A percentile compares a stretch with the other conserved stretches of the same genome.
phyloP scores from a whole-genome alignment of 768 basidiomycete genomes.

The Albatrellus ellisii region DNA sequence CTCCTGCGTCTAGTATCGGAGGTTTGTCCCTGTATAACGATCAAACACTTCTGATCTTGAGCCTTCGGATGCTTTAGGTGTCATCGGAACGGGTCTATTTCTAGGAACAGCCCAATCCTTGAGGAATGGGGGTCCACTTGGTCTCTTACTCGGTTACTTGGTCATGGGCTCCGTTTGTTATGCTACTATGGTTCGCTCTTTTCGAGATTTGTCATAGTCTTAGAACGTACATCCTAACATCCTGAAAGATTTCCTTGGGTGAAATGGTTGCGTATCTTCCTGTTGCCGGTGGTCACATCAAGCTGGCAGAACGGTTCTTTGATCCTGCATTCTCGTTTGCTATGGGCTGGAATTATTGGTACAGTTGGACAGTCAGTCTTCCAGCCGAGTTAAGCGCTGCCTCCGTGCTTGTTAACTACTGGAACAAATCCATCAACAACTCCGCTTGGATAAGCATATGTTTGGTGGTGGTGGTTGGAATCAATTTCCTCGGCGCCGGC shows the following conservation, averaged over 20 bases:
- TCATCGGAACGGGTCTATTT: conserved; percentile 28
- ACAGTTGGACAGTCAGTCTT: conserved; percentile 51
- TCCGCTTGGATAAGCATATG: conserved; percentile 75
- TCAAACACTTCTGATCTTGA: neutral
- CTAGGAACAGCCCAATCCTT: conserved; percentile 36
- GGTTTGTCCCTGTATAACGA: conserved; percentile 10
- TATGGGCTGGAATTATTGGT: conserved; percentile 42
- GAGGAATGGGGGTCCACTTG: conserved; percentile 53
- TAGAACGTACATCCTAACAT: neutral
- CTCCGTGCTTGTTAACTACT: conserved; percentile 65
- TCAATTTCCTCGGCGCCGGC: conserved; percentile 9
- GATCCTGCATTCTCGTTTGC: conserved; percentile 59
- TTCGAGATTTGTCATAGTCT: neutral
- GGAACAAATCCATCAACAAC: conserved; percentile 44
- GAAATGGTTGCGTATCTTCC: conserved; percentile 75
- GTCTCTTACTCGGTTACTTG: conserved; percentile 60
- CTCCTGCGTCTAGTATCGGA: conserved; percentile 19
- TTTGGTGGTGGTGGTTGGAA: conserved; percentile 49
- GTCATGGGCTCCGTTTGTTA: conserved; percentile 56
- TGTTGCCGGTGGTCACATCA: conserved; percentile 71
- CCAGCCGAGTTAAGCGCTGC: conserved; percentile 68
- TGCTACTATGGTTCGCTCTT: conserved; percentile 46
- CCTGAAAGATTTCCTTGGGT: conserved; percentile 43
- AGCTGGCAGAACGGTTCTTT: conserved; percentile 70
- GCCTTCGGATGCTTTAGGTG: conserved; percentile 11